Percentiles rank a stretch among this genome's conserved stretches.
phyloP scores from a whole-genome alignment of 371 early-diverging fungal species.

The Mortierella sp. region DNA sequence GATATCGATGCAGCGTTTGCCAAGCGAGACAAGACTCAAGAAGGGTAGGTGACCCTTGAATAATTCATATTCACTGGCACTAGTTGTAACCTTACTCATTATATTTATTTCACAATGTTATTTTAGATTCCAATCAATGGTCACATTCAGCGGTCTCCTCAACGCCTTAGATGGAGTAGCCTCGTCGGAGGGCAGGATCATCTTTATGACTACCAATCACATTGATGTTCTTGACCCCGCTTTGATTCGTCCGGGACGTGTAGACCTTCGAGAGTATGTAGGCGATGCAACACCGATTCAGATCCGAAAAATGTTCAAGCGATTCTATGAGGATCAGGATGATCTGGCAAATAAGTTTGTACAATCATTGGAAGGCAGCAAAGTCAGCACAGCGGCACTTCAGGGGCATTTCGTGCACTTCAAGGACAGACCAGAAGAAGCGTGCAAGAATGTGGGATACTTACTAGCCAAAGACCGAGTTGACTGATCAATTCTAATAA shows the following conservation, averaged over 20 bases:
- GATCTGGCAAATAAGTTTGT: conserved; percentile 82
- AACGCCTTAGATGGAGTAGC: conserved; percentile 99
- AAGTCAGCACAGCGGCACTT: conserved; percentile 86
- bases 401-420: conserved; percentile 97
- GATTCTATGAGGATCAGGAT: conserved; percentile 83
- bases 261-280: conserved; percentile 94
- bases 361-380: conserved; percentile 60
- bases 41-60: conserved; percentile 28
- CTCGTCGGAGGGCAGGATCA: conserved; percentile 96
- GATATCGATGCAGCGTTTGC: conserved; percentile 99
- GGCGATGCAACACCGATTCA: conserved; percentile 88
- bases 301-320: conserved; percentile 85
- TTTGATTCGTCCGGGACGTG: conserved; percentile 98
- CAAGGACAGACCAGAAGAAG: conserved; percentile 82
- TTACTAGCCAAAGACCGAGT: conserved; percentile 22
- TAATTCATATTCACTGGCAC: no score
- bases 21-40: conserved; percentile 65
- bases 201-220: conserved; percentile 99
- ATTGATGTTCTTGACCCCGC: conserved; percentile 97
- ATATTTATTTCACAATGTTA: background rate
- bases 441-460: conserved; percentile 65
- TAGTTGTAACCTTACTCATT: background rate
- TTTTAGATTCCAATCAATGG: conserved; percentile 85
- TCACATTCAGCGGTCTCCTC: conserved; percentile 98
- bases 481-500: background rate